Base-by-base conservation (phyloP, 2,329 filamentous ascomycete species). In the Trichoderma sp. region DNA sequence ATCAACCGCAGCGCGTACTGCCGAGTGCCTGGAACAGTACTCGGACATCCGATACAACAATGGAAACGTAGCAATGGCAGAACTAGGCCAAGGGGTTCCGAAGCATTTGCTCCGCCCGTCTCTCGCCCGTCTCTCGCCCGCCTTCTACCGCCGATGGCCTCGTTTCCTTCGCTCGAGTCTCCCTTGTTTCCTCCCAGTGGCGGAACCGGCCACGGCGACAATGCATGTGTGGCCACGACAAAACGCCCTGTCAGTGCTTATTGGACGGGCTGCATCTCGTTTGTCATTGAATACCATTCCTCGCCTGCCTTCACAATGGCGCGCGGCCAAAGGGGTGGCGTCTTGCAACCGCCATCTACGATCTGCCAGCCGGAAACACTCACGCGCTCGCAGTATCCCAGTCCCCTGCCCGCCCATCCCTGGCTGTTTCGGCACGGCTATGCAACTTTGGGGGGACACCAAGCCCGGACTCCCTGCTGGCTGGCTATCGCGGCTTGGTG, bases 341-440 rank as follows among this genome's bases (percentile, higher is more conserved):
- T 35, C 27, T 53, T 37, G 35, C 32, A 35, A 32, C 52, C 50
- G 52, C 29, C 63, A 65, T 48, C 63, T 65, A 35, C 52, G 37
- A 57, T 57, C 63, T 57, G 34, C 61, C 52, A 56, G 45, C 63
- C 63, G 37, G 63, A 32, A 39, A 45, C 32, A 37, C 52, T 57
- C 63, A 65, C 50, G 61, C 61, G 37, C 52, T 32, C 45, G 9
- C 34, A n/a, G 29, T 10, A 37, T 22, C 8, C 29, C n/a, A 25
- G 7, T 9, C 9, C 29, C 52, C 27, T 56, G 25, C 17, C 35
- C 37, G 39, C 25, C 37, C n/a, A 64, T 65, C 27, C 52, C 37
- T 48, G 27, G 52, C 52, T 27, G 35, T 6, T n/a, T 25, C 50
- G 50, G 35, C 61, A 27, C 25, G 50, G 34, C 45, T 42, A 64